phyloP scores from a whole-genome alignment of 2,329 filamentous ascomycete genomes.

The Didymella lethalis region DNA sequence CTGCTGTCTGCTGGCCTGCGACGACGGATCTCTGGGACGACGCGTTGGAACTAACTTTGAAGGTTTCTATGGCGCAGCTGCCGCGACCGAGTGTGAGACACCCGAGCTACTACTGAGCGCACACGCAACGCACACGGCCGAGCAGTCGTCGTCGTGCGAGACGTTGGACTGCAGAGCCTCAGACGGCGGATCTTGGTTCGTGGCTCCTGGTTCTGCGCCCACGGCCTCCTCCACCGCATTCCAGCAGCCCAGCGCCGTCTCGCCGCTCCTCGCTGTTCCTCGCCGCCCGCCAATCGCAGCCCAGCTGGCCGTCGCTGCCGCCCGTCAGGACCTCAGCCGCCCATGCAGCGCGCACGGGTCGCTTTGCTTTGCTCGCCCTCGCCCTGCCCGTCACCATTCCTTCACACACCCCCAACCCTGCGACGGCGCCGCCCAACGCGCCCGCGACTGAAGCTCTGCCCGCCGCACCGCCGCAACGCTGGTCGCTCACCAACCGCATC shows the following conservation, averaged over 20 bases:
- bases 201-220: background rate
- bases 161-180: background rate
- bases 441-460: slow-evolving; percentile 32
- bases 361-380: slow-evolving; percentile 17
- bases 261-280: background rate
- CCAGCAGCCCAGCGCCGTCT: background rate
- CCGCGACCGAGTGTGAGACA: slow-evolving; percentile 11
- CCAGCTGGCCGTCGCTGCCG: slow-evolving; percentile 5
- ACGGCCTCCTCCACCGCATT: background rate
- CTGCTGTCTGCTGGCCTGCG: slow-evolving; percentile 1
- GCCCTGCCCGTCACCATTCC: slow-evolving; percentile 34
- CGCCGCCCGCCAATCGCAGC: background rate
- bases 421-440: slow-evolving; percentile 24
- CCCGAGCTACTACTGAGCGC: slow-evolving; percentile 11
- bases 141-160: background rate
- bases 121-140: slow-evolving; percentile 5
- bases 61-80: slow-evolving; percentile 11
- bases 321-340: slow-evolving; percentile 6
- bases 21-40: background rate
- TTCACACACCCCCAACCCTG: slow-evolving; percentile 39
- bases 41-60: slow-evolving; percentile 5
- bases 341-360: slow-evolving; percentile 26
- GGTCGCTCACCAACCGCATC: slow-evolving; percentile 54
- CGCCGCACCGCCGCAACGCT: slow-evolving; percentile 43
- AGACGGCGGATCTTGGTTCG: too few relatives aligned